A percentile compares a stretch with the other conserved stretches of the same genome.
These are phyloP conservation scores for Malus hybrid DNA, from an alignment of 331 rosid genomes.

Conservation along the genomic window DNA sequence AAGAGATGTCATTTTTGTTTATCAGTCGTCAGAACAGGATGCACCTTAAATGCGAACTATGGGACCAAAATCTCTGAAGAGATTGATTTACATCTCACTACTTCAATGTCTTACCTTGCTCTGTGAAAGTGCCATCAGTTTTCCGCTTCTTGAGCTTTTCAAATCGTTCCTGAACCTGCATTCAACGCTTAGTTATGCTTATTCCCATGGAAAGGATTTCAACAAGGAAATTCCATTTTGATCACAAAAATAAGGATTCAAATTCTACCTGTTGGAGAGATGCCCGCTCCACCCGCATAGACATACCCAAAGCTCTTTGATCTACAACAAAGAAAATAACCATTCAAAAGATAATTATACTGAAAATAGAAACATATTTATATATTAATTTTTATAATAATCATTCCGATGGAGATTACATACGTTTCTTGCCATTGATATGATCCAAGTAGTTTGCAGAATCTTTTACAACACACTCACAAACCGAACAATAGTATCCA, in stretches of 20 bases:
- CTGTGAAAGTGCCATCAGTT: slow-evolving; percentile 68
- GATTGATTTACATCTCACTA: neutral
- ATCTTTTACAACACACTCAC: slow-evolving; percentile 97
- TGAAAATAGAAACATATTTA: neutral
- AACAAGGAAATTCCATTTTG: neutral
- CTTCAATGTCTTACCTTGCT: slow-evolving; percentile 59
- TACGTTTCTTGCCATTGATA: slow-evolving; percentile 99
- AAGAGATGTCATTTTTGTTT: slow-evolving; percentile 1
- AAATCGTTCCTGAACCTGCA: slow-evolving; percentile 87
- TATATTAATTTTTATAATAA: slow-evolving; percentile 2
- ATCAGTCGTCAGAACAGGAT: neutral
- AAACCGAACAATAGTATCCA: slow-evolving; percentile 91
- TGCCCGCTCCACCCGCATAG: slow-evolving; percentile 95
- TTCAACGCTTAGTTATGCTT: neutral
- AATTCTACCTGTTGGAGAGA: slow-evolving; percentile 68
- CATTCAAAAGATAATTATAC: slow-evolving; percentile 14
- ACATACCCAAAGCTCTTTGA: slow-evolving; percentile 99
- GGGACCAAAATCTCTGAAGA: neutral
- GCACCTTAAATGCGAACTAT: neutral
- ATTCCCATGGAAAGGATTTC: neutral
- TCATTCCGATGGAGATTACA: slow-evolving; percentile 9
- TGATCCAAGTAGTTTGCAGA: slow-evolving; percentile 98
- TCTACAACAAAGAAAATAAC: slow-evolving; percentile 35
- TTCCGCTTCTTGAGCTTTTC: slow-evolving; percentile 82
- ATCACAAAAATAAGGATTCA: slow-evolving; percentile 5